Percentiles rank a stretch among this genome's conserved stretches.
phyloP scores from a whole-genome alignment of 2,329 filamentous ascomycete species.

The Raffaelea ambrosiae region DNA sequence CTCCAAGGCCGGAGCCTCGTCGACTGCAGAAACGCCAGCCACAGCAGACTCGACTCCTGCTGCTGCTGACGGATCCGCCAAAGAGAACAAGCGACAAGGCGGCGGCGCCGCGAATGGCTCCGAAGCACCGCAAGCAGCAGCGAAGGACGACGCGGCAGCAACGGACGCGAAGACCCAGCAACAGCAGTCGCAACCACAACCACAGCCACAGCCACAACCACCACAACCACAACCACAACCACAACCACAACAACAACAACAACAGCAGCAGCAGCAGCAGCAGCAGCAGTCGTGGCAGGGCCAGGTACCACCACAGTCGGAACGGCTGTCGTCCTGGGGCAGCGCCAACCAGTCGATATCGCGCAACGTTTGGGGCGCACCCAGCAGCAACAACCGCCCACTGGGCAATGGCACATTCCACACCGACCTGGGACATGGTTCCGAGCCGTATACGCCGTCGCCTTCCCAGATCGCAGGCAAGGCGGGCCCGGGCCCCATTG shows the following conservation, averaged over 20 bases:
- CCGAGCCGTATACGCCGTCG: slow-evolving; percentile 27
- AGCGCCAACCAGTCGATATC: slow-evolving; percentile 32
- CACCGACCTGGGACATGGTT: slow-evolving; percentile 45
- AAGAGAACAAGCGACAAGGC: no score
- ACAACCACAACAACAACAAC: background rate
- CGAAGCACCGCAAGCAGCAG: background rate
- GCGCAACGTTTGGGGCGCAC: slow-evolving; percentile 66
- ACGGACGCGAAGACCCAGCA: background rate
- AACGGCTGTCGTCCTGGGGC: slow-evolving; percentile 44
- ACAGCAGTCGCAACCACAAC: no score
- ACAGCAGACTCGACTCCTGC: background rate
- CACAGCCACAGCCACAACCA: no score
- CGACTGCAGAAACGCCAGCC: background rate
- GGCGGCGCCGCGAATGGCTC: background rate
- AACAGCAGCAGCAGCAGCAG: background rate
- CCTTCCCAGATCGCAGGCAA: slow-evolving; percentile 22
- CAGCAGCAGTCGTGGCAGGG: slow-evolving; percentile 27
- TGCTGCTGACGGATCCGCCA: background rate
- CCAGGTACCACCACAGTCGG: slow-evolving; percentile 25
- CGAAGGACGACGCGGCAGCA: background rate
- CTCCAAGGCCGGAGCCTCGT: background rate
- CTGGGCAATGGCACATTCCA: slow-evolving; percentile 74
- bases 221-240: background rate
- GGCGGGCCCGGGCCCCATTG: slow-evolving; percentile 35
- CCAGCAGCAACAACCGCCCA: slow-evolving; percentile 59